These are phyloP conservation scores for Rhizopogon roseolus DNA, from an alignment of 768 basidiomycete species.

Conservation along the genomic window DNA sequence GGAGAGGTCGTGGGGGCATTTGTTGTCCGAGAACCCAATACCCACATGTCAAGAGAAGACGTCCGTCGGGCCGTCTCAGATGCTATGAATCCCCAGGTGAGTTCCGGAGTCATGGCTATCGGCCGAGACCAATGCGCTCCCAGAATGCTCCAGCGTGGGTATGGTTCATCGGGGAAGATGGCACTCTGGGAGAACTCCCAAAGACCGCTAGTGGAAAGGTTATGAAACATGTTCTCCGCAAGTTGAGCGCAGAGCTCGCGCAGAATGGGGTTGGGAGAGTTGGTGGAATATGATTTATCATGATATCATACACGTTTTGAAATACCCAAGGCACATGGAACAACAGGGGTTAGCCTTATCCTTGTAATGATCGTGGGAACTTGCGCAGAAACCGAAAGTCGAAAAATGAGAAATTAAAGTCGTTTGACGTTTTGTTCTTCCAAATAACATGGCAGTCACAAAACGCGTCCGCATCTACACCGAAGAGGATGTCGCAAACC, in stretches of 20 bases:
- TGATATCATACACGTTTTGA: not conserved
- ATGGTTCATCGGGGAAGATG: slow-evolving; percentile 76
- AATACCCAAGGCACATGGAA: too few relatives aligned
- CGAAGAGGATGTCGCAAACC: slow-evolving; percentile 63
- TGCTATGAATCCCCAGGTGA: slow-evolving; percentile 77
- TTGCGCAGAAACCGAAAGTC: slow-evolving; percentile 1
- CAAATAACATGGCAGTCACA: slow-evolving; percentile 43
- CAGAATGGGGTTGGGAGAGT: slow-evolving; percentile 37
- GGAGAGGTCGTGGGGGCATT: slow-evolving; percentile 83
- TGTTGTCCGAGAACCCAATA: slow-evolving; percentile 49
- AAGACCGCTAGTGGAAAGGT: slow-evolving; percentile 89
- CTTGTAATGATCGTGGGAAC: slow-evolving; percentile 2
- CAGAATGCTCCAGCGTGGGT: slow-evolving; percentile 81
- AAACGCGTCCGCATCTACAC: slow-evolving; percentile 73
- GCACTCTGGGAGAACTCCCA: slow-evolving; percentile 52
- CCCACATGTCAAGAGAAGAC: slow-evolving; percentile 40
- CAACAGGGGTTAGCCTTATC: not conserved
- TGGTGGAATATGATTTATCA: too few relatives aligned
- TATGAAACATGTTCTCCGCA: slow-evolving; percentile 72
- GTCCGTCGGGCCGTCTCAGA: slow-evolving; percentile 49
- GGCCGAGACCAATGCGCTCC: slow-evolving; percentile 3
- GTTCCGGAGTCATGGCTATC: slow-evolving; percentile 6
- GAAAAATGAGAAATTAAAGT: slow-evolving; percentile 8
- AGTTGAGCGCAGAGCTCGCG: slow-evolving; percentile 60
- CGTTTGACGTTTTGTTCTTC: not conserved